These are phyloP conservation scores for Rhinocladiella similis DNA, from an alignment of 2,329 filamentous ascomycete species.

Conservation along the genomic window DNA sequence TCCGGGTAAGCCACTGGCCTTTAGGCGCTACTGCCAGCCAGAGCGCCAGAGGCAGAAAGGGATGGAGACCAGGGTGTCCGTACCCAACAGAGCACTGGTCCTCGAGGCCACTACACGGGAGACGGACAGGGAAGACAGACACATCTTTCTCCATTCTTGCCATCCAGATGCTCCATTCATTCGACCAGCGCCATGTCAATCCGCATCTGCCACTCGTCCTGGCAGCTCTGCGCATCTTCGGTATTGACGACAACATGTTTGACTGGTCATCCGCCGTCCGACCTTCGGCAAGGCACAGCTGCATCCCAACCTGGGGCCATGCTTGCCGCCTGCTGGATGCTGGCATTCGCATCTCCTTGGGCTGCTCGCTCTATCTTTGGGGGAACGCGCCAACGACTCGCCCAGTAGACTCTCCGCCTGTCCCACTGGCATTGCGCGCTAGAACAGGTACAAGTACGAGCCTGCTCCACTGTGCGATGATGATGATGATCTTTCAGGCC, in stretches of 20 bases:
- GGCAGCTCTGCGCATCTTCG: not conserved
- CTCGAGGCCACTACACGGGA: not conserved
- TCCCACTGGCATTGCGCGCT: constrained; percentile 19
- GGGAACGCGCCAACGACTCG: constrained; percentile 17
- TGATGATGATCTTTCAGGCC: too few relatives aligned
- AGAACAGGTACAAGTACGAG: constrained; percentile 20
- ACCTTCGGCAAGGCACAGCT: not conserved
- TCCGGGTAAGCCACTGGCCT: not conserved
- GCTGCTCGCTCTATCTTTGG: constrained; percentile 2
- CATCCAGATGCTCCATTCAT: not conserved
- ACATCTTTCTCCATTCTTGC: not conserved
- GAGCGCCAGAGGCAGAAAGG: not conserved
- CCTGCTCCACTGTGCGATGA: constrained; percentile 6
- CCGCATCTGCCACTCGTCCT: not conserved
- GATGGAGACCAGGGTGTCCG: not conserved
- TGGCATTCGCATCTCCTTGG: not conserved
- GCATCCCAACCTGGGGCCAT: not conserved
- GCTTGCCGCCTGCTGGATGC: constrained; percentile 6
- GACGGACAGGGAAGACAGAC: not conserved
- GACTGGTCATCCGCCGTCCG: not conserved
- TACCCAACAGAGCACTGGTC: not conserved
- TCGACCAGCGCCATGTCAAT: not conserved
- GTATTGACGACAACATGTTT: not conserved
- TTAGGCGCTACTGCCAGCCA: not conserved
- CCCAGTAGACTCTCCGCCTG: constrained; percentile 12